Evolutionary conservation across 2,329 filamentous ascomycete species (phyloP), one percentile per base, ranked within the genome.

Genomic region (Pseudogymnoascus verrucosus): DNA sequence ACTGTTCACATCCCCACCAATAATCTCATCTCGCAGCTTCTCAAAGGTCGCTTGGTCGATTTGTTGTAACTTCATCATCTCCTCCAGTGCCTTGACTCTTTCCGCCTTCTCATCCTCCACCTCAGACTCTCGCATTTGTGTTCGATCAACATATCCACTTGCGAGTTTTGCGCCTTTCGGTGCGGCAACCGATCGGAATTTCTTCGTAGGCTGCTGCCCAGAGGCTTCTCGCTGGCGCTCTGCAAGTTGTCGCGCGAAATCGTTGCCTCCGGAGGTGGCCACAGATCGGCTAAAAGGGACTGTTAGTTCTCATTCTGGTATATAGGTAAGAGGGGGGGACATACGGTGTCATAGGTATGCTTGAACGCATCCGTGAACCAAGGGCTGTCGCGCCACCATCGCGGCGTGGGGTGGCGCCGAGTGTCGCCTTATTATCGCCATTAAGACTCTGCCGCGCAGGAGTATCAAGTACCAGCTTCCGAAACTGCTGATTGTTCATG

Each of bases 401-500:
- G 75, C 73, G 76, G 76, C 65, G 74, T 64, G 69, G 76, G 65
- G 66, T 71, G 59, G 71, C 65, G 63, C 31, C 62, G 62, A 44
- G 65, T 68, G 74, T 69, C 31, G 75, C 66, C 65, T 79, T 80
- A 63, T 60, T 60, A 37, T 66, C 66, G 61, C 62, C 60, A n/a
- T 65, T 47, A 12, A 65, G 54, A 67, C 74, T 68, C 65, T 78
- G 68, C 40, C 74, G 68, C 6, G 76, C 73, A 1, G 81, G 75
- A 3, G 78, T 82, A 68, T 84, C 77, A 76, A 87, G 79, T 21
- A 96, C 76, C 5, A 98, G 83, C 67, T 89, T 89, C 63, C 95
- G 89, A 72, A 99, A 99, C 71, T 97, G 91, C 47, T 92, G 86
- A 80, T 98, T 98, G 75, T 98, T 96, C 95, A 99, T 98, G 65